Evolutionary conservation across 345 rosid genomes (phyloP), one percentile per base, ranked within the genome.

Genomic region (Moricandia arvensis): DNA sequence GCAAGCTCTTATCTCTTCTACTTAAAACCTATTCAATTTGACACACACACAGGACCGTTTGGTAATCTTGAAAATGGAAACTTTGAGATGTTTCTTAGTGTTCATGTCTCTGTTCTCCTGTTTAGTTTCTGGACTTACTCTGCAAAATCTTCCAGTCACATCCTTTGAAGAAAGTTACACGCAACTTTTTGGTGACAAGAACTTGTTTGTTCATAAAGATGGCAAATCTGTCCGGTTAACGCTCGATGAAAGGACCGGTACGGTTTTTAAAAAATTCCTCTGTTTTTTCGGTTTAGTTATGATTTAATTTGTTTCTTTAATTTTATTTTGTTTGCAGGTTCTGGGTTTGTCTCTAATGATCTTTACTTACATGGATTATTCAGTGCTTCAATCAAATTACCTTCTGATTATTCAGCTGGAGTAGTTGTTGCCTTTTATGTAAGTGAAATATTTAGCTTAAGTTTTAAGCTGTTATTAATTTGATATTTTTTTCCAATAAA

Each of bases 351-450:
- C 47, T 95, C 99, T 54, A 93, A 95, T 41, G 99, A 95, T 81
- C 84, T 93, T 33, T 95, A 92, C 82, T 83, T 89, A 54, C 96
- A 93, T 83, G 99, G 99, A 0, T 88, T 87, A 80, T 95, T 95
- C 88, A 90, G 98, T 78, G 93, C 97, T 72, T 88, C 94, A 37
- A 88, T 95, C 29, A 95, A 90, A 83, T 77, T 95, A 79, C 99
- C 99, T 81, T 81, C 94, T 35, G 99, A 95, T 87, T 95, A 95
- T 73, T 90, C 98, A 53, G 99, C 98, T 71, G 99, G 99, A 21
- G 96, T 95, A 75, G 98, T 95, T 80, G 94, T 95, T 71, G 99
- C 99, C 26, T 95, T 95, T 76, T 95, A 95, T 82, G 99, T 95
- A 77, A 88, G 98, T 83, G 1, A 18, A 21, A 63, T 17, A 9